A percentile compares a stretch with the other conserved stretches of the same genome.
Conservation (phyloP, 2,329 filamentous ascomycete genomes). For the Neurospora sp. region DNA sequence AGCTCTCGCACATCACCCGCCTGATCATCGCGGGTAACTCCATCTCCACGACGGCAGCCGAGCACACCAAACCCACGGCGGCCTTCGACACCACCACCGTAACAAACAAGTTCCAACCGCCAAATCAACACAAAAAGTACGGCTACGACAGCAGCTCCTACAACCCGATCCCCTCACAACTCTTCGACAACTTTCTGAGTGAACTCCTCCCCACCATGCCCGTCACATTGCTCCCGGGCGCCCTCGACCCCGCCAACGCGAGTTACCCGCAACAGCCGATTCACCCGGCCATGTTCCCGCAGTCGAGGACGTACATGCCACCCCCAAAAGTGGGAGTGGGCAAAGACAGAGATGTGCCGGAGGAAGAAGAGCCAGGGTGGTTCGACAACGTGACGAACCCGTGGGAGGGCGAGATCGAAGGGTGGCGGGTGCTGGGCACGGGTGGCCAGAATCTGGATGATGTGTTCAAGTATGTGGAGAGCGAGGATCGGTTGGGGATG, state of each 20-base stretch:
- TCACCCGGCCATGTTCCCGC: constrained; percentile 83
- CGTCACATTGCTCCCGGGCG: constrained; percentile 79
- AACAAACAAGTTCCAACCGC: constrained; percentile 31
- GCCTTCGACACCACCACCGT: constrained; percentile 23
- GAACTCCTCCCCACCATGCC: constrained; percentile 77
- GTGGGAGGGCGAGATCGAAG: constrained; percentile 83
- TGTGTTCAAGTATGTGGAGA: constrained; percentile 81
- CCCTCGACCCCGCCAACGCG: constrained; percentile 77
- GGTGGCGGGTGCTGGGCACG: constrained; percentile 78
- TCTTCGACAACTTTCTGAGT: constrained; percentile 74
- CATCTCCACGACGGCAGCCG: constrained; percentile 33
- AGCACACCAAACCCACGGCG: constrained; percentile 24
- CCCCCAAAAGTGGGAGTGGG: neutral
- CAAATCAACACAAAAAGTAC: constrained; percentile 60
- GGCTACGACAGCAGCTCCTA: constrained; percentile 87
- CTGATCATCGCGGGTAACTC: constrained; percentile 91
- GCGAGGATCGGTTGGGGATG: constrained; percentile 68
- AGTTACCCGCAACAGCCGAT: constrained; percentile 89
- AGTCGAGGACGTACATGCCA: constrained; percentile 57
- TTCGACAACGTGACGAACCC: constrained; percentile 89
- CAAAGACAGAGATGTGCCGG: constrained; percentile 22
- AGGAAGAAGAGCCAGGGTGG: constrained; percentile 52
- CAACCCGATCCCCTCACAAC: constrained; percentile 74
- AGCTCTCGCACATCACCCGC: constrained; percentile 62
- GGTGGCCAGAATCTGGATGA: constrained; percentile 92